A percentile compares a stretch with the other conserved stretches of the same genome.
Conservation (phyloP, 1,284 basidiomycete species). For the Cryptococcus sp. region DNA sequence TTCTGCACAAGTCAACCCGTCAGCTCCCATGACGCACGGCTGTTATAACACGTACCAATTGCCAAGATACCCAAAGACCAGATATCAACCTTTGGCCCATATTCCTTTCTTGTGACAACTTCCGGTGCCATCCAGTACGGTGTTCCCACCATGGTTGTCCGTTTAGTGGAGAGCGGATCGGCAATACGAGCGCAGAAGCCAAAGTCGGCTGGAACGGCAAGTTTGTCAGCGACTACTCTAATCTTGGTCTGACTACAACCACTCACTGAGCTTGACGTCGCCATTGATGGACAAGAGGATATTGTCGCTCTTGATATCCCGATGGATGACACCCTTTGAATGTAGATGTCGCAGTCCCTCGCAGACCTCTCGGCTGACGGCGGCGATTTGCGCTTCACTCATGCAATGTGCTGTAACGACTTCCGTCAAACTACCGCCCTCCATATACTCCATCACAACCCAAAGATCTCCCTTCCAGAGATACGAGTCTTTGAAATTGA, state of each 20-base stretch:
- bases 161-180: slow-evolving; percentile 83
- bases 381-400: slow-evolving; percentile 90
- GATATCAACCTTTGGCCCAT: slow-evolving; percentile 97
- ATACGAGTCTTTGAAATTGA: slow-evolving; percentile 99
- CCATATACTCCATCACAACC: slow-evolving; percentile 99
- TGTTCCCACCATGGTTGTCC: slow-evolving; percentile 99
- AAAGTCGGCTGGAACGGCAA: slow-evolving; percentile 75
- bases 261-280: slow-evolving; percentile 95
- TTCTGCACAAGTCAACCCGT: slow-evolving; percentile 59
- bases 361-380: slow-evolving; percentile 83
- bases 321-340: slow-evolving; percentile 91
- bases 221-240: neutral
- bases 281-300: slow-evolving; percentile 88
- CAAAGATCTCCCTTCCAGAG: slow-evolving; percentile 95
- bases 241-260: neutral
- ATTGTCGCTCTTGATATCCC: slow-evolving; percentile 98
- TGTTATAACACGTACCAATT: slow-evolving; percentile 66
- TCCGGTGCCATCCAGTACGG: slow-evolving; percentile 99
- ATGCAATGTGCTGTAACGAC: slow-evolving; percentile 96
- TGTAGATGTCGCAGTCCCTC: slow-evolving; percentile 92
- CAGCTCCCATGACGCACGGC: slow-evolving; percentile 10
- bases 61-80: slow-evolving; percentile 99
- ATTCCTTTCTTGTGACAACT: slow-evolving; percentile 97
- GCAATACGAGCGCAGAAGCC: slow-evolving; percentile 98
- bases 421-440: slow-evolving; percentile 84